Percentiles rank a stretch among this genome's conserved stretches.
Evolutionary conservation across 83 land plant species (phyloP).

Genomic region (Thuja plicata): DNA sequence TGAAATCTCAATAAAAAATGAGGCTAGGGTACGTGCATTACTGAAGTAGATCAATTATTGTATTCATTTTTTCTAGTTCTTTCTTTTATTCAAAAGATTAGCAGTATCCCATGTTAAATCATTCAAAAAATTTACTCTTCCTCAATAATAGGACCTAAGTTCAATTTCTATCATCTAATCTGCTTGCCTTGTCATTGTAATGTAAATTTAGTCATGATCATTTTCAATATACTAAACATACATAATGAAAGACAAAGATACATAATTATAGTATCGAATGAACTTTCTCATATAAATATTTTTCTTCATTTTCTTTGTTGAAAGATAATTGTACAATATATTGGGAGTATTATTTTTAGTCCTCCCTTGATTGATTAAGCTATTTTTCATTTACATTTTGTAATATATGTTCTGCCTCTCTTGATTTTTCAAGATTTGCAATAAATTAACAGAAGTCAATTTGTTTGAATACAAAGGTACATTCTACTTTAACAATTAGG

Average conservation of each 20-base stretch:
- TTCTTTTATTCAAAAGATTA: neutral
- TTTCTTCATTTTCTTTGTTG: neutral
- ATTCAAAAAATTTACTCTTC: too few relatives aligned
- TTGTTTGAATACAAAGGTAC: neutral
- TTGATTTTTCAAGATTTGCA: neutral
- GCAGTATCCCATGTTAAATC: neutral
- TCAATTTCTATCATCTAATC: too few relatives aligned
- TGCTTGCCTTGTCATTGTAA: too few relatives aligned
- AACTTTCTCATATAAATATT: neutral
- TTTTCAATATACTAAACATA: too few relatives aligned
- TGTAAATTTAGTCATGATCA: neutral
- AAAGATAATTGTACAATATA: neutral
- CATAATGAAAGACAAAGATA: neutral
- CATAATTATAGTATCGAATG: neutral
- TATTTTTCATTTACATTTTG: neutral
- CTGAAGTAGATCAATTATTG: neutral
- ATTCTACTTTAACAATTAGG: neutral
- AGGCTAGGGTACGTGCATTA: neutral
- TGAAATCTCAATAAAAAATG: too few relatives aligned
- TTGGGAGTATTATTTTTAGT: neutral
- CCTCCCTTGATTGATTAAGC: neutral
- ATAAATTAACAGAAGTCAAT: neutral
- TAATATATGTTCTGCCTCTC: neutral
- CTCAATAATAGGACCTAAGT: too few relatives aligned
- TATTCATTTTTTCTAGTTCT: neutral